Evolutionary conservation across 257 asterid species (phyloP).

Genomic region (Capsicum chinense): DNA sequence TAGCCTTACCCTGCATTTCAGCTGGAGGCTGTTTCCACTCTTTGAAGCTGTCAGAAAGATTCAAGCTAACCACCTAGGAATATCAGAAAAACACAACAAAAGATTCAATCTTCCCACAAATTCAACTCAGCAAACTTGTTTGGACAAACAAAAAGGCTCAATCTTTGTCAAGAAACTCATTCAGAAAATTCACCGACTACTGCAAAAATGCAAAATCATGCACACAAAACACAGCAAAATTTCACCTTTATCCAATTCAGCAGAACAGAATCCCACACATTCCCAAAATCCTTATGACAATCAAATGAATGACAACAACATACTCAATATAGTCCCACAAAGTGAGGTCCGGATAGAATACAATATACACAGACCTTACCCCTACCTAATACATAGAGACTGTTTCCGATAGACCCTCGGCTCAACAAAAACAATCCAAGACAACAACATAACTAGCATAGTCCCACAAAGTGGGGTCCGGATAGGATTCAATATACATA

Average conservation of each 20-base stretch:
- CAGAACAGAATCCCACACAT: background rate
- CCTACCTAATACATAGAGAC: too few species aligned
- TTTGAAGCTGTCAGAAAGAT: too few species aligned
- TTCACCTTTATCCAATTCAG: conserved; percentile 12
- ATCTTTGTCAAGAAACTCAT: background rate
- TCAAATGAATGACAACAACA: background rate
- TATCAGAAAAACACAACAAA: background rate
- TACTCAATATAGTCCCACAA: too few species aligned
- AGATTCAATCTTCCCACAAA: background rate
- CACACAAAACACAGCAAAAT: background rate
- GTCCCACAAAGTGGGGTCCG: too few species aligned
- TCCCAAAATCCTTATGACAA: conserved; percentile 32
- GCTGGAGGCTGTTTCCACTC: too few species aligned
- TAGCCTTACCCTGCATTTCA: too few species aligned
- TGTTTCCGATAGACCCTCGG: too few species aligned
- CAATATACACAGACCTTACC: too few species aligned
- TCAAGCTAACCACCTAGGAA: background rate
- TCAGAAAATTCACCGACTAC: background rate
- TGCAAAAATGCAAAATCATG: background rate
- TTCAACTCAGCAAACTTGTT: background rate
- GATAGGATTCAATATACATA: too few species aligned
- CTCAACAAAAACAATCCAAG: too few species aligned
- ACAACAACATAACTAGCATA: too few species aligned
- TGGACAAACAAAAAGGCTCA: background rate
- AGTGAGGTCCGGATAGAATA: too few species aligned